phyloP scores from a whole-genome alignment of 768 basidiomycete species.

The Trametes sanguinea region DNA sequence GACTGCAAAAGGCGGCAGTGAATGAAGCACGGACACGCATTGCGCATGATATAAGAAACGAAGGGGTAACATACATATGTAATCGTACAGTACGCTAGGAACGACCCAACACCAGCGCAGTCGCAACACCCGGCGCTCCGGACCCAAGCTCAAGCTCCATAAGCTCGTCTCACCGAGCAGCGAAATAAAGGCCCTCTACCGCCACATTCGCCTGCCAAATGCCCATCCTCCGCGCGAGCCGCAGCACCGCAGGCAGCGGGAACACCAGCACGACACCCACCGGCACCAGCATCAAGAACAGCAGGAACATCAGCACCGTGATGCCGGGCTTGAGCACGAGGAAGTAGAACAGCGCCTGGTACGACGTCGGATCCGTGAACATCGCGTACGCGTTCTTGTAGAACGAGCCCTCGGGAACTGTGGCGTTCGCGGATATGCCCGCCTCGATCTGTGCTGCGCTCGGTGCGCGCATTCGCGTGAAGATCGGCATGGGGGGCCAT shows the following conservation, averaged over 20 bases:
- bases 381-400: slow-evolving; percentile 82
- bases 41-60: background rate
- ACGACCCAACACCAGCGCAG: background rate
- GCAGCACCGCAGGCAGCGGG: slow-evolving; percentile 67
- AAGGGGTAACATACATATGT: slow-evolving; percentile 15
- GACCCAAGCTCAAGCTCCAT: no score
- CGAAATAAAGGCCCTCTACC: slow-evolving; percentile 63
- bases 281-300: slow-evolving; percentile 56
- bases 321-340: slow-evolving; percentile 84
- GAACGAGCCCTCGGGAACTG: slow-evolving; percentile 64
- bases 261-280: slow-evolving; percentile 59
- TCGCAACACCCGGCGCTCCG: background rate
- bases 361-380: slow-evolving; percentile 83
- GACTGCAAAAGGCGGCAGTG: no score
- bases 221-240: slow-evolving; percentile 65
- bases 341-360: slow-evolving; percentile 87
- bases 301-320: slow-evolving; percentile 63
- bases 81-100: slow-evolving; percentile 19
- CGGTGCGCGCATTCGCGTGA: slow-evolving; percentile 59
- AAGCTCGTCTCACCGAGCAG: slow-evolving; percentile 33
- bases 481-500: slow-evolving; percentile 72
- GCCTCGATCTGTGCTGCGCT: slow-evolving; percentile 52
- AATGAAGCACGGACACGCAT: background rate
- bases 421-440: slow-evolving; percentile 33
- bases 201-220: slow-evolving; percentile 85